Evolutionary conservation across 2,329 filamentous ascomycete genomes (phyloP), one percentile per base, ranked within the genome.

Genomic region (Escovopsis weberi): DNA sequence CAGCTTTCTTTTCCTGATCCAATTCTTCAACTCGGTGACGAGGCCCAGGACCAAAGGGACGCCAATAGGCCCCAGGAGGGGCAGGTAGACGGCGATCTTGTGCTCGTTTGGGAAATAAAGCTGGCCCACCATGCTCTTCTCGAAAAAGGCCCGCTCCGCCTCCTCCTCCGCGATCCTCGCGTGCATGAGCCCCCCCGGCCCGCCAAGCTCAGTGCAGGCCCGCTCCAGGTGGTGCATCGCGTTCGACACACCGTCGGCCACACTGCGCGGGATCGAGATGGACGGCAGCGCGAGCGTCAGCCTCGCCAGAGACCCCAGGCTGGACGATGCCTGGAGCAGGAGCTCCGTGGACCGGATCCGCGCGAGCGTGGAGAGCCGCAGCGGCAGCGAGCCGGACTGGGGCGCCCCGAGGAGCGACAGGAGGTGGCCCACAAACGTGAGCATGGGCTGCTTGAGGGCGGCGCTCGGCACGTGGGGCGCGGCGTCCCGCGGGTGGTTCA

Each of bases 71-170:
- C 91, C 91, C 35, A 98, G 65, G 10, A 98, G 65, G 1, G 91
- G 91, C 53, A 98, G 64, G 59, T 98, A 98, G 1, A 98, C 91
- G 0, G 91, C 91, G 23, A 98, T 77, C 62, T 96, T 98, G 61
- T 98, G 91, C 65, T 98, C 91, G 56, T 98, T 91, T 0, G 91
- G 91, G 60, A 98, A 98, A 61, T 96, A 98, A 2, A 96, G 80
- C 64, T 96, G 91, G 0, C 88, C 91, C 11, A 98, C 91, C 91
- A 98, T 98, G 56, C 85, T 94, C 64, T 94, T 94, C 63, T 98
- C 91, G 52, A 98, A 98, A 62, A 98, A 98, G 0, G 89, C 89
- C 47, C 82, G 79, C 59, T 98, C 91, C 0, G 87, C 89, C 57
- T 93, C 86, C 3, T 77, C 74, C 61, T 95, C 88, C 6, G 91